These are phyloP conservation scores for Pelargonium citronellum DNA, from an alignment of 441 rosid species.

Conservation along the genomic window DNA sequence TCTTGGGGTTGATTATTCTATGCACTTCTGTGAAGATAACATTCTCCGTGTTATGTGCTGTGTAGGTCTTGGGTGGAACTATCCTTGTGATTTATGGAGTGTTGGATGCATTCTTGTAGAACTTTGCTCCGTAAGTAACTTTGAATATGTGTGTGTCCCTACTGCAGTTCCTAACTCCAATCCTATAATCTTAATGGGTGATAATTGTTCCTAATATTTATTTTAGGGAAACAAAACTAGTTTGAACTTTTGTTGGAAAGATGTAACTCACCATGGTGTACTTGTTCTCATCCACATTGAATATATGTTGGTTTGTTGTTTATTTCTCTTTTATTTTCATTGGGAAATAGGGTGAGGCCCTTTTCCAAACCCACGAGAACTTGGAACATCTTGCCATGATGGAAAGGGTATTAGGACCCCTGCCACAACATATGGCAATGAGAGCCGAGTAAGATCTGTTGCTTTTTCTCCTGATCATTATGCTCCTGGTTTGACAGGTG, in stretches of 20 bases:
- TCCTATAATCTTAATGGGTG: not conserved
- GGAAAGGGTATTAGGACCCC: slow-evolving; percentile 82
- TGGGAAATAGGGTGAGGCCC: slow-evolving; percentile 68
- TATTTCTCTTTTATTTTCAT: not conserved
- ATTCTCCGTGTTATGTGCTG: no score
- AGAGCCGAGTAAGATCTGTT: slow-evolving; percentile 61
- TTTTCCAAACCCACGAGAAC: slow-evolving; percentile 89
- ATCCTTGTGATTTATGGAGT: slow-evolving; percentile 94
- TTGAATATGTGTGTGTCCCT: not conserved
- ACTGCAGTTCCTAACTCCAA: not conserved
- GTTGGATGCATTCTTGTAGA: slow-evolving; percentile 89
- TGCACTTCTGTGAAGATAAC: not conserved
- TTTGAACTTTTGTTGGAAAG: not conserved
- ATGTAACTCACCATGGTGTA: not conserved
- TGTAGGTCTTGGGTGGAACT: slow-evolving; percentile 65
- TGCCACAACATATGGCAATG: slow-evolving; percentile 66
- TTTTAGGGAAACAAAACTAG: not conserved
- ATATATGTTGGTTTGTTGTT: not conserved
- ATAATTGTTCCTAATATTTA: not conserved
- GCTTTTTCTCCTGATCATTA: not conserved
- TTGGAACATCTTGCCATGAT: slow-evolving; percentile 95
- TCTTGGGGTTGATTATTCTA: slow-evolving; percentile 1
- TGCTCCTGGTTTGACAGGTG: not conserved
- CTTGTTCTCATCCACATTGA: not conserved
- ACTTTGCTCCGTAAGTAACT: slow-evolving; percentile 72